Conservation (phyloP, 371 early-diverging fungal species). For the Amoeboaphelidium protococcarum region DNA sequence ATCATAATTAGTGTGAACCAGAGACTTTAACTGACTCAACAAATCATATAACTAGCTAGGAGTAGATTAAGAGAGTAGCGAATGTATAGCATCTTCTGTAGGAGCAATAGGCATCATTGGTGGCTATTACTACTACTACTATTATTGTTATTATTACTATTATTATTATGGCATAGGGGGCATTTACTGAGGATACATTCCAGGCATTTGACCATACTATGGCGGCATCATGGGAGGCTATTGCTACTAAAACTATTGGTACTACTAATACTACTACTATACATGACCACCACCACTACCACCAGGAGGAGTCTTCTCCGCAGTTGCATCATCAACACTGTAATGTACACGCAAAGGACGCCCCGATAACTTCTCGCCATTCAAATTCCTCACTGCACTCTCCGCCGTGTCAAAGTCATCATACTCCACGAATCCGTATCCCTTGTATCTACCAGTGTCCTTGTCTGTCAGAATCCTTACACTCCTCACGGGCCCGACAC, state of each 20-base stretch:
- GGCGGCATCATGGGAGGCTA: background rate
- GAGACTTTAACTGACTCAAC: conserved; percentile 31
- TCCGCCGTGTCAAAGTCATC: conserved; percentile 49
- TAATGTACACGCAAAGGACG: conserved; percentile 53
- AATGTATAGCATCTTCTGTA: background rate
- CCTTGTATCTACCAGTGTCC: conserved; percentile 61
- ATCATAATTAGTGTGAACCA: conserved; percentile 24
- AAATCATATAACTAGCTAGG: conserved; percentile 33
- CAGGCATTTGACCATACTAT: background rate
- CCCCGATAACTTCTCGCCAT: conserved; percentile 52
- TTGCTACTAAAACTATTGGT: background rate
- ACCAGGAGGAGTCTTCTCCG: background rate
- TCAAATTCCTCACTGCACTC: conserved; percentile 51
- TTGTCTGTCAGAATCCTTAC: conserved; percentile 60
- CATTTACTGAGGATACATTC: background rate
- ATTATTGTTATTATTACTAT: background rate
- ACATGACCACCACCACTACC: background rate
- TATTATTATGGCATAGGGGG: background rate
- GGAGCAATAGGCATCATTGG: background rate
- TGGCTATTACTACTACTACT: background rate
- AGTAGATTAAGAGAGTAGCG: background rate
- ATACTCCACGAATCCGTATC: conserved; percentile 70
- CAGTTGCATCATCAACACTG: conserved; percentile 26
- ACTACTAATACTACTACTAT: background rate
- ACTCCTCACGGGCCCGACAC: conserved; percentile 54